Conservation (phyloP, 306 rosid genomes). For the Leucaena leucocephala region DNA sequence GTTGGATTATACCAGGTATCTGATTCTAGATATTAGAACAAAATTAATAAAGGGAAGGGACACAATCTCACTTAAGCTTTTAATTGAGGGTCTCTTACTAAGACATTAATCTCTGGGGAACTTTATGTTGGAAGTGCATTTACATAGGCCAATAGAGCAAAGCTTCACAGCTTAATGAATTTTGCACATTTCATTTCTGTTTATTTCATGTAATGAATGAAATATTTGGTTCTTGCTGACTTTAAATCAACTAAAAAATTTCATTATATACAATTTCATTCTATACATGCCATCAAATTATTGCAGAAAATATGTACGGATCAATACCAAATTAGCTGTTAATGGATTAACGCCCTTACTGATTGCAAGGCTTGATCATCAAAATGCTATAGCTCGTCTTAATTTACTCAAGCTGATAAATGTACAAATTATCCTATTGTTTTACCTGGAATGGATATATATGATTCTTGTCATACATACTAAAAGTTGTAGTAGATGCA, state of each 20-base stretch:
- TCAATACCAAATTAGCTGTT: slow-evolving; percentile 93
- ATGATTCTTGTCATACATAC: slow-evolving; percentile 20
- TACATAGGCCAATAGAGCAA: neutral
- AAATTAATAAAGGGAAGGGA: neutral
- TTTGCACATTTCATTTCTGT: neutral
- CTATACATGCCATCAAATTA: slow-evolving; percentile 20
- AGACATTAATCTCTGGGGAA: neutral
- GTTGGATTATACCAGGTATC: slow-evolving; percentile 11
- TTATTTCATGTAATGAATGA: neutral
- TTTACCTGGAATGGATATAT: slow-evolving; percentile 21
- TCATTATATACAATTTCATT: neutral
- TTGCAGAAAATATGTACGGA: slow-evolving; percentile 94
- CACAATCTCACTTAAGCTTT: neutral
- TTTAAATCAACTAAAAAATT: neutral
- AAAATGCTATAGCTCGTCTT: slow-evolving; percentile 97
- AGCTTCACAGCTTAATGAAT: neutral
- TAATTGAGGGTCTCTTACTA: neutral
- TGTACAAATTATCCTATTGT: slow-evolving; percentile 44
- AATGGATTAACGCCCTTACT: slow-evolving; percentile 97
- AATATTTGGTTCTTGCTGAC: neutral
- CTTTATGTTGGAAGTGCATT: neutral
- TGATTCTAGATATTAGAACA: slow-evolving; percentile 16
- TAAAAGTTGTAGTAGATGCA: slow-evolving; percentile 25
- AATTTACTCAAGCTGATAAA: slow-evolving; percentile 96
- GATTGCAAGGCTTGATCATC: slow-evolving; percentile 92